Evolutionary conservation across 108 stramenopile species (phyloP).

Genomic region (Schizochytrium sp.): DNA sequence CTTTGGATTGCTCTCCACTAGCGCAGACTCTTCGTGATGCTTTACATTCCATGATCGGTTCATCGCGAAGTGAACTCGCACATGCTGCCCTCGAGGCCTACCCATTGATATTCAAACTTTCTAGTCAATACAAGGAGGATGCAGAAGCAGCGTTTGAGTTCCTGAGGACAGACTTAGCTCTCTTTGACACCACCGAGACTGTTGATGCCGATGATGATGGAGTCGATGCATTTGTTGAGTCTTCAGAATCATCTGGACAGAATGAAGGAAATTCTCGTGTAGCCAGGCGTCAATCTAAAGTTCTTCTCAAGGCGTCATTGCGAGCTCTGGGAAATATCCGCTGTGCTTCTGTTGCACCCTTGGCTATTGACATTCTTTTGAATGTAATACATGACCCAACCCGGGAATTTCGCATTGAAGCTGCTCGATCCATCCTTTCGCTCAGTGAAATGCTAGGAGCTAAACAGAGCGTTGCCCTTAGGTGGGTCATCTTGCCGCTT

Average conservation of each 20-base stretch:
- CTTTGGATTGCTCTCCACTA: background rate
- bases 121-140: background rate
- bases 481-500: slow-evolving; percentile 11
- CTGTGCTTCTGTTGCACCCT: background rate
- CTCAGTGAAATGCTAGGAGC: background rate
- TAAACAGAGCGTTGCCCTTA: background rate
- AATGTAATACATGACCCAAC: slow-evolving; percentile 19
- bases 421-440: background rate
- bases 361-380: slow-evolving; percentile 21
- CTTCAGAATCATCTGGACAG: background rate
- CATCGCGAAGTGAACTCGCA: background rate
- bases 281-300: background rate
- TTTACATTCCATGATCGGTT: background rate
- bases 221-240: background rate
- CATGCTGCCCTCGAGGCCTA: background rate
- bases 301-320: slow-evolving; percentile 7
- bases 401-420: slow-evolving; percentile 11
- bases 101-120: background rate
- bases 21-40: background rate
- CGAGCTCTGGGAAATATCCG: slow-evolving; percentile 15
- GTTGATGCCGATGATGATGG: background rate
- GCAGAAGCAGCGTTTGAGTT: background rate
- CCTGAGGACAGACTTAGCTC: background rate
- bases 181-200: background rate
- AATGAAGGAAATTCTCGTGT: background rate